A percentile compares a stretch with the other conserved stretches of the same genome.
phyloP scores from a whole-genome alignment of 495 filamentous ascomycete genomes.

The Aspergillus homomorphus region DNA sequence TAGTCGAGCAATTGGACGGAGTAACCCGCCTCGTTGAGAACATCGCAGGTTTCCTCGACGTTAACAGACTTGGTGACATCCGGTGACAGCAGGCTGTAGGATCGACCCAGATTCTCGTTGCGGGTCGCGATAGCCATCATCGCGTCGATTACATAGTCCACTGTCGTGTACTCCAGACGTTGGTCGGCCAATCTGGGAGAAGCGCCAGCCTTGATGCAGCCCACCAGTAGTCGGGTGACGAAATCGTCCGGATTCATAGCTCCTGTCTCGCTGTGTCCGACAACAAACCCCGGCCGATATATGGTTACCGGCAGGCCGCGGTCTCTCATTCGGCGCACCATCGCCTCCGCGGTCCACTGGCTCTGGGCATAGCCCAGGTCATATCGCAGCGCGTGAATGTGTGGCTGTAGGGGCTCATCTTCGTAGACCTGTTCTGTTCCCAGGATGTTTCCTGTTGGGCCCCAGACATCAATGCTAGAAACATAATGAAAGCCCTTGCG shows the following conservation, averaged over 20 bases:
- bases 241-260: constrained; percentile 26
- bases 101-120: constrained; percentile 5
- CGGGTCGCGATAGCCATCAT: constrained; percentile 18
- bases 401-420: constrained; percentile 11
- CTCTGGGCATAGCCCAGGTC: constrained; percentile 25
- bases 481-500: constrained; percentile 25
- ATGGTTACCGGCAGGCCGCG: constrained; percentile 19
- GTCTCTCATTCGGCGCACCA: constrained; percentile 18
- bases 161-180: constrained; percentile 17
- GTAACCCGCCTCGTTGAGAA: constrained; percentile 17
- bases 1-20: constrained; percentile 10
- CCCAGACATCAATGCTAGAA: constrained; percentile 21
- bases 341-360: constrained; percentile 22
- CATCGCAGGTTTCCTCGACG: constrained; percentile 4
- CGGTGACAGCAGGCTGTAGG: constrained; percentile 11
- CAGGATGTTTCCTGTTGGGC: constrained; percentile 7
- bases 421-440: constrained; percentile 12
- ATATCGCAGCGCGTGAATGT: constrained; percentile 13
- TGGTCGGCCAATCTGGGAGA: constrained; percentile 17
- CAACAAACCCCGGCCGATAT: constrained; percentile 26
- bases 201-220: constrained; percentile 15
- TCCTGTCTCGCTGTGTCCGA: constrained; percentile 19
- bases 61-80: constrained; percentile 5
- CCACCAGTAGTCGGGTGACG: constrained; percentile 20
- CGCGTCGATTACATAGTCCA: constrained; percentile 15